Evolutionary conservation across 2,329 filamentous ascomycete genomes (phyloP), one percentile per base, ranked within the genome.

Genomic region (Podosphaera fusca): DNA sequence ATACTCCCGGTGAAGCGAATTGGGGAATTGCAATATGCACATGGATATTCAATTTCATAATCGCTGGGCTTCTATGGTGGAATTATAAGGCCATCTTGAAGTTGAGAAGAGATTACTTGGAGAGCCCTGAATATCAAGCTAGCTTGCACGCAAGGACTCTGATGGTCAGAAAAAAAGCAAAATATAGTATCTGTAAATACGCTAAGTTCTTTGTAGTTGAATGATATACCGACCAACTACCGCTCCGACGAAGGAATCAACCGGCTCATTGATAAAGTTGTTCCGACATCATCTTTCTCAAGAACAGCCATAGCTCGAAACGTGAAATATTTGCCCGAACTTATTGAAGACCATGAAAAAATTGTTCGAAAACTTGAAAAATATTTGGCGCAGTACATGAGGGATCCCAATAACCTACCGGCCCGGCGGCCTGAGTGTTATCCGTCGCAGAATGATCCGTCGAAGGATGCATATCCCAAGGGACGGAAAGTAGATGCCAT

Each of bases 401-500:
- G 85, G 69, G 84, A 95, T 59, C 92, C 92, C 0, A 77, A 84
- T 60, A 80, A 83, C 60, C 74, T 96, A 0, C 92, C 92, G 0
- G 64, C 84, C 0, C 79, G 78, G 29, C 79, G 92, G 38, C 92
- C 92, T 0, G 76, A 78, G 54, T 94, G 89, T 73, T 80, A 78
- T 50, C 85, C 87, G 0, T 84, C 84, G 10, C 90, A 88, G 67
- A 84, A 84, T 61, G 87, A 95, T 64, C 80, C 79, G 57, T 76
- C 80, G 0, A 82, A 80, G 63, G 70, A 69, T 51, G 79, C 77
- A 1, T 82, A 81, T 62, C 75, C 82, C 31, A 78, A 76, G 38
- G 79, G 79, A 12, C 79, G 85, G 61, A 90, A 88, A 67, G 78
- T 96, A 3, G 92, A 98, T 67, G 87, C 92, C 21, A 96, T 98